These are phyloP conservation scores for Volvox africanus DNA, from an alignment of 139 green algal genomes.

Conservation along the genomic window DNA sequence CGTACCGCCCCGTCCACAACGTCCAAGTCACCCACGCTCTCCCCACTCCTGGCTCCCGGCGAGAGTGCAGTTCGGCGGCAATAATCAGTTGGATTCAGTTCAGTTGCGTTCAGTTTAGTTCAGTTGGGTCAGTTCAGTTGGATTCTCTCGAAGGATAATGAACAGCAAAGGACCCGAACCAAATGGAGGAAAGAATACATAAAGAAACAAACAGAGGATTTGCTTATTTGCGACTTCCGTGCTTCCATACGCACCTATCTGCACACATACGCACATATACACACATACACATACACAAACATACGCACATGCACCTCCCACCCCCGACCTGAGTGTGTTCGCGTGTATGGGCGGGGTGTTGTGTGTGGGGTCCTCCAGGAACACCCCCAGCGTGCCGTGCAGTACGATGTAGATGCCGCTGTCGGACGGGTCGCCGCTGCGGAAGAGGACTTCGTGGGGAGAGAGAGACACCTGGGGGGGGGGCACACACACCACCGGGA, in stretches of 20 bases:
- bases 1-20: constrained; percentile 77
- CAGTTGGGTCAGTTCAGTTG: too few relatives aligned
- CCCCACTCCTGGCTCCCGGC: constrained; percentile 64
- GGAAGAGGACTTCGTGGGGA: constrained; percentile 75
- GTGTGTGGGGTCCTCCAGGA: constrained; percentile 62
- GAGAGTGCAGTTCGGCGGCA: too few relatives aligned
- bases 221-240: too few relatives aligned
- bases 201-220: too few relatives aligned
- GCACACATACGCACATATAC: not conserved
- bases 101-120: too few relatives aligned
- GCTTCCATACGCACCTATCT: too few relatives aligned
- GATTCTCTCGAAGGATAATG: too few relatives aligned
- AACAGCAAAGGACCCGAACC: too few relatives aligned
- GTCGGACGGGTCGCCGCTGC: constrained; percentile 70
- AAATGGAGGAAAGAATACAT: too few relatives aligned
- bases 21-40: constrained; percentile 85
- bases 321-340: constrained; percentile 73
- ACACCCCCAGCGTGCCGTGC: constrained; percentile 80
- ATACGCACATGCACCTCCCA: too few relatives aligned
- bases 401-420: constrained; percentile 85
- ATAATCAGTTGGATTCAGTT: too few relatives aligned
- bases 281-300: not conserved
- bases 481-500: not conserved
- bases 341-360: constrained; percentile 62
- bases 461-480: constrained; percentile 63